A percentile compares a stretch with the other conserved stretches of the same genome.
Evolutionary conservation across 208 protist species (phyloP).

Genomic region (Trypanosoma grayi): DNA sequence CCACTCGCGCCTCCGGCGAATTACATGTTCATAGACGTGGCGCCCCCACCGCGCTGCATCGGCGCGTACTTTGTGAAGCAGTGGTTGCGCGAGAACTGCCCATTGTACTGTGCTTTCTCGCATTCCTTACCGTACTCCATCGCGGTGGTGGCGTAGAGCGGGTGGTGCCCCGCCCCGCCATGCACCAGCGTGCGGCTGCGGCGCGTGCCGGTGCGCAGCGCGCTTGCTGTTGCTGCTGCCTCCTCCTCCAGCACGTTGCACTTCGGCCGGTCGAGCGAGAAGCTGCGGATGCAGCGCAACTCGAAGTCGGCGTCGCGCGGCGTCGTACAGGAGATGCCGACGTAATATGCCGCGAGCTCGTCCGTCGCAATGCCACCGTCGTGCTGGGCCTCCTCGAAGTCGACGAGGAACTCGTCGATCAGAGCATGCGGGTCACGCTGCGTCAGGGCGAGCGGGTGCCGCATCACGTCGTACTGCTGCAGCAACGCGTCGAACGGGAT

Average conservation of each 20-base stretch:
- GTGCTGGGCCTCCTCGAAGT: constrained; percentile 31
- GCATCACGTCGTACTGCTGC: constrained; percentile 65
- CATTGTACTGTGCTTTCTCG: constrained; percentile 20
- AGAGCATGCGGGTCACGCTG: constrained; percentile 44
- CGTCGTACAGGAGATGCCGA: constrained; percentile 55
- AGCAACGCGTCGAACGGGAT: constrained; percentile 42
- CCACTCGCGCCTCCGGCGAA: constrained; percentile 3
- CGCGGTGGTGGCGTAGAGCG: constrained; percentile 70
- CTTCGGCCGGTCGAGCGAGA: constrained; percentile 76
- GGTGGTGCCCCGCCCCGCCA: constrained; percentile 45
- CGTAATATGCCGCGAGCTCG: constrained; percentile 66
- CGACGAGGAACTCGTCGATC: constrained; percentile 44
- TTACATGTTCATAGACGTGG: constrained; percentile 91
- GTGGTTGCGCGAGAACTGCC: constrained; percentile 52
- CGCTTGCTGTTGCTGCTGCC: constrained; percentile 16
- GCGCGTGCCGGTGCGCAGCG: neutral
- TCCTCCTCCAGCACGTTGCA: constrained; percentile 35
- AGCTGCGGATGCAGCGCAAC: constrained; percentile 78
- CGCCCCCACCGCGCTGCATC: constrained; percentile 35
- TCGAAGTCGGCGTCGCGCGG: constrained; percentile 74
- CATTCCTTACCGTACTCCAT: constrained; percentile 70
- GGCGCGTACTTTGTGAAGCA: constrained; percentile 65
- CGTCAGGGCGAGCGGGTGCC: constrained; percentile 65
- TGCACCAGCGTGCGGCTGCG: constrained; percentile 17
- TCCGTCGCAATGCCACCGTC: constrained; percentile 42